These are phyloP conservation scores for Euphrasia confusa DNA, from an alignment of 257 asterid genomes.

Conservation along the genomic window DNA sequence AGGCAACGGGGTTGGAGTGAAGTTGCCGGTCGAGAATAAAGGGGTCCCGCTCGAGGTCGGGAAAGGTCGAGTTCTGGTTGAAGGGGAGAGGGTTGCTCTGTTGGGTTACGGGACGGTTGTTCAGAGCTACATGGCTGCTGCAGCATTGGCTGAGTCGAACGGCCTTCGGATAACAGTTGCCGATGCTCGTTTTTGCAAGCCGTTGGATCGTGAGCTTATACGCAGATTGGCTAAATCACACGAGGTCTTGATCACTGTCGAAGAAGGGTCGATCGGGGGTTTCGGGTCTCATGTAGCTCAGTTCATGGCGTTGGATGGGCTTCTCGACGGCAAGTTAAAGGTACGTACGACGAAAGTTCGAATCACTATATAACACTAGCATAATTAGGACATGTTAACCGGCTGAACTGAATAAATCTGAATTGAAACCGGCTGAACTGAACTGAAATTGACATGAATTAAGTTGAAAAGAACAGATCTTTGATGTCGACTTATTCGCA, in stretches of 20 bases:
- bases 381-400: no score
- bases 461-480: no score
- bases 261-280: conserved; percentile 98
- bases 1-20: conserved; percentile 82
- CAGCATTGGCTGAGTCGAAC: conserved; percentile 47
- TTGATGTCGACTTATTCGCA: background rate
- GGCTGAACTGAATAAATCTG: no score
- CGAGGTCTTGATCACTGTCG: conserved; percentile 72
- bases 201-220: conserved; percentile 64
- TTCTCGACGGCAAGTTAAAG: conserved; percentile 83
- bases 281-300: conserved; percentile 95
- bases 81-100: conserved; percentile 88
- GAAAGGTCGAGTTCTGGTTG: conserved; percentile 67
- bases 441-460: no score
- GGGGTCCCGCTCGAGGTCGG: conserved; percentile 95
- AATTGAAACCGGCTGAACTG: no score
- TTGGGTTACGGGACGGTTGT: conserved; percentile 84
- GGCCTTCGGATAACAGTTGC: conserved; percentile 71
- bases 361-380: no score
- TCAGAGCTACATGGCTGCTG: conserved; percentile 83
- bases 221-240: conserved; percentile 79
- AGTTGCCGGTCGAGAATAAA: conserved; percentile 76
- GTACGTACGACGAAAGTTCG: conserved; percentile 33
- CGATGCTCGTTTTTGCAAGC: conserved; percentile 95
- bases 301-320: conserved; percentile 87